These are phyloP conservation scores for Lipomyces yamanashiensis DNA, from an alignment of 805 yeast genomes.

Conservation along the genomic window DNA sequence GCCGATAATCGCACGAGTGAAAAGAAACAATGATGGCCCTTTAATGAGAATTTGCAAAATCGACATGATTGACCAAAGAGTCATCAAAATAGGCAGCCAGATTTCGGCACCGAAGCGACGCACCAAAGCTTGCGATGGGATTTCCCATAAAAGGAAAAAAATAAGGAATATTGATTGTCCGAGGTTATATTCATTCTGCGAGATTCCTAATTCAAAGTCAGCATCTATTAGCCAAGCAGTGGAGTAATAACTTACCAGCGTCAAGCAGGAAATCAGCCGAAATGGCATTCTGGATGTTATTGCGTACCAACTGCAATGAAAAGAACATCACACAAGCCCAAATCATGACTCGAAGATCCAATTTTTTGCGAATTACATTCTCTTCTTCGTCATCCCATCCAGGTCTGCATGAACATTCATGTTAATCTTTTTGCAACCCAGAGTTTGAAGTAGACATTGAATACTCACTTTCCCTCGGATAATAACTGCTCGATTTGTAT, in stretches of 20 bases:
- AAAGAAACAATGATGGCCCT: slow-evolving; percentile 47
- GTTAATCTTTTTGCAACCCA: not conserved
- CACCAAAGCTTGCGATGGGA: slow-evolving; percentile 52
- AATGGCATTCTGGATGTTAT: slow-evolving; percentile 58
- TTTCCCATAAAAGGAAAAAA: slow-evolving; percentile 54
- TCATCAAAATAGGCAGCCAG: slow-evolving; percentile 58
- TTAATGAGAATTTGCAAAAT: slow-evolving; percentile 54
- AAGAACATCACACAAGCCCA: slow-evolving; percentile 63
- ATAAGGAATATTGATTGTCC: slow-evolving; percentile 63
- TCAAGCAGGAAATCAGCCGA: slow-evolving; percentile 60
- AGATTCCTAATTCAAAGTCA: slow-evolving; percentile 3
- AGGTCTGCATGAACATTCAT: not conserved
- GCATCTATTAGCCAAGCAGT: not conserved
- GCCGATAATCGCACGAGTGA: slow-evolving; percentile 59
- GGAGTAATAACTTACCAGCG: slow-evolving; percentile 49
- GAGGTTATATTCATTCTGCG: slow-evolving; percentile 54
- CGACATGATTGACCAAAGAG: slow-evolving; percentile 65
- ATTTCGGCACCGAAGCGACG: slow-evolving; percentile 64
- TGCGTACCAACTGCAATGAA: slow-evolving; percentile 60
- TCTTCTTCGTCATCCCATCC: slow-evolving; percentile 61
- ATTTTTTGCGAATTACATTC: slow-evolving; percentile 51
- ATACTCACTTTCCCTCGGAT: slow-evolving; percentile 7
- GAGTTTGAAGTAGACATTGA: not conserved
- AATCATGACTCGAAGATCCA: slow-evolving; percentile 58
- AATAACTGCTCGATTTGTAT: slow-evolving; percentile 9